Base-by-base conservation (phyloP, 345 rosid genomes). In the Euphorbia tirucalli region DNA sequence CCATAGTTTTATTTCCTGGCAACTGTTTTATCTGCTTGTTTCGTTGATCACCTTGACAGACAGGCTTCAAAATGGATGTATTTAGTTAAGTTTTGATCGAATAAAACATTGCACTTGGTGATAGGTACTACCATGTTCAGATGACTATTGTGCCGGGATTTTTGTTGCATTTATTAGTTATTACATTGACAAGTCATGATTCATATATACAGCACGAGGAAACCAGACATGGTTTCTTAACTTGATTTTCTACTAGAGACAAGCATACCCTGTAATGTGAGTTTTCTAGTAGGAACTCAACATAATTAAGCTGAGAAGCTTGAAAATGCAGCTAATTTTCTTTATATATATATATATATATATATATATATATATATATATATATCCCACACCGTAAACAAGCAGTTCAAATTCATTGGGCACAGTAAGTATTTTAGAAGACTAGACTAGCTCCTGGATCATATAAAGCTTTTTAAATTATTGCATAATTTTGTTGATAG, bases 401-500 rank as follows among this genome's bases (percentile, higher is more conserved):
- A 39, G 30, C 49, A n/a, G 60, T 24, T 74, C 54, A 25, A 14
- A 67, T 39, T 27, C 14, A 44, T 63, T 41, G 27, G 52, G 11
- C 52, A 50, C 39, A 10, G 24, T 49, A 35, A 59, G 32, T 66
- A n/a, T 48, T 64, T 22, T 14, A 18, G 39, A 43, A 65, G 25
- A 35, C 66, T 35, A 25, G 57, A 24, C 21, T 46, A 43, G 24
- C 49, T 67, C 61, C 28, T 25, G 10, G 41, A 60, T 49, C 54
- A 74, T 48, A 46, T 60, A 24, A 46, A 49, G 52, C 43, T 25
- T 59, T 35, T 37, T 15, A 39, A 22, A 49, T 74, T 67, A 48
- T 74, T 61, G 55, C 68, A 60, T 74, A 61, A 35, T 25, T 50
- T 59, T n/a, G 27, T 39, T 27, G 61, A 68, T 28, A 59, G 37